Base-by-base conservation (phyloP, 2,329 filamentous ascomycete species). In the Colletotrichum lini region DNA sequence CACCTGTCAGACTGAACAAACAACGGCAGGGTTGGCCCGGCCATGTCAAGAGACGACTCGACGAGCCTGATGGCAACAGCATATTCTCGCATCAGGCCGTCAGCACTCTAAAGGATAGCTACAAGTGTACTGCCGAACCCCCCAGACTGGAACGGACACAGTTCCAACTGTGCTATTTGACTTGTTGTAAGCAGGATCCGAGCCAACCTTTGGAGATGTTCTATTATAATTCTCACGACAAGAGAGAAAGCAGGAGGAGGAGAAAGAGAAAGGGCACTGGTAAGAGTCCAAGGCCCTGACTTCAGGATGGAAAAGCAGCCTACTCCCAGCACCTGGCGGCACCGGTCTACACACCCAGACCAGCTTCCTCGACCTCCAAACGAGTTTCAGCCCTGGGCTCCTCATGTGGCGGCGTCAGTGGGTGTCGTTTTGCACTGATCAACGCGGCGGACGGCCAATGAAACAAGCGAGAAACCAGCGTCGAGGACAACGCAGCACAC, bases 401-500 rank as follows among this genome's bases (percentile, higher is more conserved):
- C 12, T 30, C 2, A 71, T 71, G 26, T 63, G 68, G 57, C 53
- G 68, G 57, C 45, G 52, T 63, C 35, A 23, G 52, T 38, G 57
- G 26, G 45, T n/a, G 58, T 23, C 47, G 21, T 40, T 50, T 30
- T 58, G 68, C 68, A 59, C 58, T 49, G 68, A 63, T 71, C 42
- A 52, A 47, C 58, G 42, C 47, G 47, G 58, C 65, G 45, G 35
- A 23, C 50, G 26, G 5, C 59, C 58, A 72, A 59, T 72, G 69
- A 72, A 72, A 72, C 69, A 50, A 26, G 21, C 45, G 40, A 59
- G 57, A 53, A 26, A 54, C 30, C 50, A 49, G 52, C n/a, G 26
- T 49, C 52, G 40, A 69, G 61, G 65, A 67, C 59, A 69, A 42
- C 45, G 45, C 64, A 68, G 65, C 64, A 61, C 26, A 59, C 53